phyloP scores from a whole-genome alignment of 345 rosid genomes.

The Euphorbia tirucalli region DNA sequence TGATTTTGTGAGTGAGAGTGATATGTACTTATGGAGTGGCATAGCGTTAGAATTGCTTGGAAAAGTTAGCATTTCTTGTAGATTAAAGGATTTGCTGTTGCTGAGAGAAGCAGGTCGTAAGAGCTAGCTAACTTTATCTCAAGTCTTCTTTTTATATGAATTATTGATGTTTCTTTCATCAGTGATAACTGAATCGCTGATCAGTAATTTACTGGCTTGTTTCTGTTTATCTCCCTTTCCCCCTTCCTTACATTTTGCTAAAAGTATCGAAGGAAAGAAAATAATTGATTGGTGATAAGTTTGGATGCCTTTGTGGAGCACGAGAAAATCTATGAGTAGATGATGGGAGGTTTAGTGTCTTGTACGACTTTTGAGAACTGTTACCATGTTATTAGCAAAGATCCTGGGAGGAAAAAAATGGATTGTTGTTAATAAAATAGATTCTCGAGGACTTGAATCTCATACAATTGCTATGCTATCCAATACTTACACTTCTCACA shows the following conservation, averaged over 20 bases:
- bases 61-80: no score
- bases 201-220: not conserved
- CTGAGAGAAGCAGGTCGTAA: no score
- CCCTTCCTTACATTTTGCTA: not conserved
- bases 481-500: not conserved
- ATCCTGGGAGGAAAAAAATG: not conserved
- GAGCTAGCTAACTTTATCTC: no score
- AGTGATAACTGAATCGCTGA: not conserved
- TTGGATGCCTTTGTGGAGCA: not conserved
- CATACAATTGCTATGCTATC: not conserved
- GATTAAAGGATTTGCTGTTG: no score
- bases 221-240: not conserved
- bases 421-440: not conserved
- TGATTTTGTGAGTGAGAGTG: not conserved
- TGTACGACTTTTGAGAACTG: not conserved
- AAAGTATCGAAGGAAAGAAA: not conserved
- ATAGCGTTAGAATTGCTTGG: not conserved
- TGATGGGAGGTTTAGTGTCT: not conserved
- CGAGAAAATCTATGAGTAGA: not conserved
- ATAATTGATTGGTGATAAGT: not conserved
- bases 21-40: not conserved
- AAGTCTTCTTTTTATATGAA: not conserved
- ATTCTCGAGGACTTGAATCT: not conserved
- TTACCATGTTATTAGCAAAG: not conserved
- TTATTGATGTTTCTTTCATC: not conserved